Conservation (phyloP, 345 rosid genomes). For the Xanthoceras sorbifolium region DNA sequence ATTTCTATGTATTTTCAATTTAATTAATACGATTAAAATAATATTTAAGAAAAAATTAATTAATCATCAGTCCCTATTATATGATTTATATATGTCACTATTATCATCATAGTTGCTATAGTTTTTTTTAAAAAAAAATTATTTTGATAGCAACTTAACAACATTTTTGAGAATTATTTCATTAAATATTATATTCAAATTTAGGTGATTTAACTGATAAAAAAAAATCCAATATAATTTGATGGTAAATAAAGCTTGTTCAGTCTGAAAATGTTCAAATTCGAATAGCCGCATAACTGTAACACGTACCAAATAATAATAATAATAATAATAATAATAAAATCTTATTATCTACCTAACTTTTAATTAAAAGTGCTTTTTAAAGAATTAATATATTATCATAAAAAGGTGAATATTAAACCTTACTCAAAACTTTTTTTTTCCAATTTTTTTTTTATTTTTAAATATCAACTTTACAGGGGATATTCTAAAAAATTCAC, state of each 20-base stretch:
- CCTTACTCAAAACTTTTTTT: neutral
- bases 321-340: no score
- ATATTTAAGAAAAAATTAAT: neutral
- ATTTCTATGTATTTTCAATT: neutral
- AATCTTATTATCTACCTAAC: neutral
- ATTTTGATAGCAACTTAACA: constrained; percentile 4
- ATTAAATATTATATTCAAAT: no score
- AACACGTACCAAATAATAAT: no score
- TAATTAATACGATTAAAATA: no score
- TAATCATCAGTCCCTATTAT: neutral
- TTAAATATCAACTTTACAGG: neutral
- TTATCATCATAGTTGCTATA: neutral
- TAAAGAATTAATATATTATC: neutral
- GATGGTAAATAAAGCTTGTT: no score
- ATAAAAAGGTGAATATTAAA: neutral
- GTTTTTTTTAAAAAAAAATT: neutral
- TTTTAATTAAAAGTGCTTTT: neutral
- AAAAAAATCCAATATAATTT: no score
- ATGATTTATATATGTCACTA: neutral
- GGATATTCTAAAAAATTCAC: neutral
- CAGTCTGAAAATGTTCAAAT: no score
- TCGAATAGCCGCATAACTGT: no score
- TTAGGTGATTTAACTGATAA: neutral
- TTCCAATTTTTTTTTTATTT: neutral
- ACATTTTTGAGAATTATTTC: neutral